Evolutionary conservation across 2,329 filamentous ascomycete genomes (phyloP).

Genomic region (Talaromyces marneffei): DNA sequence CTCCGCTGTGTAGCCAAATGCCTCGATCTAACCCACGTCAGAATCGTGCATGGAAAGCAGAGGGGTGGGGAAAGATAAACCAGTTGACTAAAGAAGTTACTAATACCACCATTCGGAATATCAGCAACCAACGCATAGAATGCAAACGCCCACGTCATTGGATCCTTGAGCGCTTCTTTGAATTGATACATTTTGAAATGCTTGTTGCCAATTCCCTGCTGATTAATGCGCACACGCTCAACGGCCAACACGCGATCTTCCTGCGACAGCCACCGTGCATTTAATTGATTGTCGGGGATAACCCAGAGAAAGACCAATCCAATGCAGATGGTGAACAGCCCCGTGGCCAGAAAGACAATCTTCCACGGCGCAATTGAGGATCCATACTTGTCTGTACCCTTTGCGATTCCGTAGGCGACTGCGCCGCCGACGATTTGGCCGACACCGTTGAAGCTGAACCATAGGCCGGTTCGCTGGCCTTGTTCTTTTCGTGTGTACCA

Average conservation of each 20-base stretch:
- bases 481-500: conserved; percentile 70
- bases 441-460: conserved; percentile 64
- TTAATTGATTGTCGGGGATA: conserved; percentile 57
- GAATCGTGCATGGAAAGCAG: neutral
- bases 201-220: conserved; percentile 67
- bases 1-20: conserved; percentile 60
- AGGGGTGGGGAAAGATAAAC: conserved; percentile 35
- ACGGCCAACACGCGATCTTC: conserved; percentile 63
- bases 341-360: conserved; percentile 53
- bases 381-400: conserved; percentile 50
- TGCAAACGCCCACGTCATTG: conserved; percentile 56
- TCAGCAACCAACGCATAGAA: conserved; percentile 52
- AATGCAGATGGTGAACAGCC: conserved; percentile 47
- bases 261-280: conserved; percentile 57
- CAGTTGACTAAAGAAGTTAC: conserved; percentile 57
- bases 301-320: conserved; percentile 47
- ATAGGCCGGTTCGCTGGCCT: conserved; percentile 56
- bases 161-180: conserved; percentile 53
- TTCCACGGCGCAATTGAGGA: conserved; percentile 60
- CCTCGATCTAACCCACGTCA: conserved; percentile 41
- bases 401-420: conserved; percentile 59
- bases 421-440: conserved; percentile 60
- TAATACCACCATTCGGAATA: conserved; percentile 56
- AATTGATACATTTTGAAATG: conserved; percentile 65
- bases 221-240: conserved; percentile 66